Percentiles rank a stretch among this genome's conserved stretches.
Conservation (phyloP, 768 basidiomycete genomes). For the Termitomyces heimii region DNA sequence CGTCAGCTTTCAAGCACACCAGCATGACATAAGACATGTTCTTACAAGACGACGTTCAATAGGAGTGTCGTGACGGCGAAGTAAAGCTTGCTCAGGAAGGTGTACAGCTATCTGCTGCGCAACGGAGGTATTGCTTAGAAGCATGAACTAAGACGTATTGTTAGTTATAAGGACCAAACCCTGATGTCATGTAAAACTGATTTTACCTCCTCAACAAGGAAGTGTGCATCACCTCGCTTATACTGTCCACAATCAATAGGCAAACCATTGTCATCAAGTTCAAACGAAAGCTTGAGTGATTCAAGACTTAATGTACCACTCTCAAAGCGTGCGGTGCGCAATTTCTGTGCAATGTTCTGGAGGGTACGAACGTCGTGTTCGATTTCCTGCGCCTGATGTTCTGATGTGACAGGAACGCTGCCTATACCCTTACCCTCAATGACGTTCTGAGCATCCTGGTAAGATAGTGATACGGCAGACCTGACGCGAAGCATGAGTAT, state of each 20-base stretch:
- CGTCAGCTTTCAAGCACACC: background rate
- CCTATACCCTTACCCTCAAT: slow-evolving; percentile 68
- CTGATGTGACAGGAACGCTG: slow-evolving; percentile 45
- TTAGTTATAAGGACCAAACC: background rate
- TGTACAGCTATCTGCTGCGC: slow-evolving; percentile 92
- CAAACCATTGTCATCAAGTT: slow-evolving; percentile 69
- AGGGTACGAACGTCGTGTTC: slow-evolving; percentile 73
- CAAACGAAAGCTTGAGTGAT: slow-evolving; percentile 68
- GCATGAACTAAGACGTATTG: slow-evolving; percentile 72
- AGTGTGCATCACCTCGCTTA: slow-evolving; percentile 65
- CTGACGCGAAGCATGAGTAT: slow-evolving; percentile 29
- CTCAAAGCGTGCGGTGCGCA: slow-evolving; percentile 69
- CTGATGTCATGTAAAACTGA: background rate
- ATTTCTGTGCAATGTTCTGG: slow-evolving; percentile 61
- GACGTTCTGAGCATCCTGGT: slow-evolving; percentile 73
- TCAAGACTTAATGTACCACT: slow-evolving; percentile 74
- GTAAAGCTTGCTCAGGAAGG: slow-evolving; percentile 93
- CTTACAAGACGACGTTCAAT: slow-evolving; percentile 85
- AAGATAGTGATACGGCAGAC: slow-evolving; percentile 83
- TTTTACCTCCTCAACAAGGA: slow-evolving; percentile 87
- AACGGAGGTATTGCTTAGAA: slow-evolving; percentile 83
- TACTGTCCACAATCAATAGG: slow-evolving; percentile 76
- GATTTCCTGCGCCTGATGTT: slow-evolving; percentile 55
- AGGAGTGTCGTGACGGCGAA: slow-evolving; percentile 91
- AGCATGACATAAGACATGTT: slow-evolving; percentile 1